Conservation (phyloP, 2,329 filamentous ascomycete species). For the Ophiostoma australiae region DNA sequence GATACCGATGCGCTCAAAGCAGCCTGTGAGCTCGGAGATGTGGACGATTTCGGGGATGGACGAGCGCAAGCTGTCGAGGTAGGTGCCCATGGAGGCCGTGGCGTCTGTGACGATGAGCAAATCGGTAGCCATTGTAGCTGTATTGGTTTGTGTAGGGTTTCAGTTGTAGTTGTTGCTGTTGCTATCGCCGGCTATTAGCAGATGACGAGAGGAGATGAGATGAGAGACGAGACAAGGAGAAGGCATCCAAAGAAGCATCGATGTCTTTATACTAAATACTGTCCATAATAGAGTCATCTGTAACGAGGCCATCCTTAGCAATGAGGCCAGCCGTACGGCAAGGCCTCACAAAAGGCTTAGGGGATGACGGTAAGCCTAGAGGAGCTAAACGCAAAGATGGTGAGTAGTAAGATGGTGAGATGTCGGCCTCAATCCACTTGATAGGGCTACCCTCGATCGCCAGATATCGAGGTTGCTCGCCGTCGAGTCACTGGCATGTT, state of each 20-base stretch:
- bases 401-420: background rate
- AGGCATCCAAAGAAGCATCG: background rate
- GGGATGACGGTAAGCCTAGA: background rate
- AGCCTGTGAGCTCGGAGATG: constrained; percentile 45
- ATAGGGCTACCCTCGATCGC: background rate
- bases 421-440: constrained; percentile 4
- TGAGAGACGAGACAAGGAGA: background rate
- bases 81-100: constrained; percentile 43
- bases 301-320: background rate
- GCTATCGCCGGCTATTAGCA: background rate
- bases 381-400: background rate
- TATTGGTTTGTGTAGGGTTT: background rate
- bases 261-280: background rate
- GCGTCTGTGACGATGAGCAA: constrained; percentile 45
- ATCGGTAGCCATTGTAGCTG: constrained; percentile 35
- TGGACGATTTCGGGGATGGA: constrained; percentile 49
- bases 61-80: constrained; percentile 40
- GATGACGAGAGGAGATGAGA: background rate
- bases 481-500: background rate
- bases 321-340: background rate
- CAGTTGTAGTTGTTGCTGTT: background rate
- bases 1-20: constrained; percentile 47
- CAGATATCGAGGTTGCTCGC: background rate
- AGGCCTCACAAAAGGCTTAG: background rate
- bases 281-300: background rate